Evolutionary conservation across 2,329 filamentous ascomycete genomes (phyloP), one percentile per base, ranked within the genome.

Genomic region (Aureobasidium sp.): DNA sequence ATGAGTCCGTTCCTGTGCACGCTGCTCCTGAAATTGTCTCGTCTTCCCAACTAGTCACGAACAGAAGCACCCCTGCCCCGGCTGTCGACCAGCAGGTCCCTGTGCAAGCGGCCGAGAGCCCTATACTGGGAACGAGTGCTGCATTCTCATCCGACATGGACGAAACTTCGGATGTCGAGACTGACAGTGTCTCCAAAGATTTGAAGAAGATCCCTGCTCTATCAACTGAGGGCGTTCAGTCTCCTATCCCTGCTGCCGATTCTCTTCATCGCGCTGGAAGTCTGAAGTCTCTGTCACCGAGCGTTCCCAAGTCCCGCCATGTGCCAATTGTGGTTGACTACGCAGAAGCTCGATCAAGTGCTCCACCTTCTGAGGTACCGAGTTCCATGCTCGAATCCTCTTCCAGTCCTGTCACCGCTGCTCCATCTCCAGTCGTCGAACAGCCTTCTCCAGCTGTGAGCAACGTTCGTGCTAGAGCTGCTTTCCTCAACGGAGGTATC

Each of bases 281-380:
- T 19, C 7, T 48, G 6, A 48, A 48, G 22, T 48, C 44, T 11
- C 29, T 42, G 21, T 45, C 47, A 14, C 17, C 42, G 12, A 24
- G 34, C n/a, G 10, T 19, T 14, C 34, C 16, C 14, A 39, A 47
- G 12, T 24, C 53, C 7, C 44, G 57, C 22, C 54, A 61, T 37
- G 54, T 59, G 2, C 56, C 57, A 2, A 60, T 60, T 21, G 44
- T 59, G 16, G 53, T 60, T 30, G 45, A 52, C 24, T 54, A 54
- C 39, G 45, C 47, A 10, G 32, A 38, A 4, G 24, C 3, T n/a
- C 3, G 3, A 1, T 14, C 34, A 10, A 29, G 22, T 7, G 17
- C 45, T 21, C 21, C 24, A 2, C n/a, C 12, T 12, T 49, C 34
- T 11, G 30, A 24, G 17, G 32, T 10, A 14, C 21, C 44, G 5